These are phyloP conservation scores for Osmanthus fragrans DNA, from an alignment of 257 asterid species.

Conservation along the genomic window DNA sequence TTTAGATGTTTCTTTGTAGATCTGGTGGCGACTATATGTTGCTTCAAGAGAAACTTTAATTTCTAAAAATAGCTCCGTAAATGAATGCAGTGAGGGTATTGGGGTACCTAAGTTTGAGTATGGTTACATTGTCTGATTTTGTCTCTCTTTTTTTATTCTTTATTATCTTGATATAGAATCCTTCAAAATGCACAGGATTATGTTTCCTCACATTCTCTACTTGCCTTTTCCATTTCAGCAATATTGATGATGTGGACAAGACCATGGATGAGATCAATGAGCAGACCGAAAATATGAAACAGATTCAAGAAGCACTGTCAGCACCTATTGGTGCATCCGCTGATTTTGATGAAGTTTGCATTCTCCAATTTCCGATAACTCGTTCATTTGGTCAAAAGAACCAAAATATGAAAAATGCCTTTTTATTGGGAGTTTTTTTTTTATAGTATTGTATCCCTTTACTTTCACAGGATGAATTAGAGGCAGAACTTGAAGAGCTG, in stretches of 20 bases:
- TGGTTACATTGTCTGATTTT: background rate
- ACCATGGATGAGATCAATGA: slow-evolving; percentile 92
- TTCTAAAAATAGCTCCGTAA: background rate
- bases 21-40: background rate
- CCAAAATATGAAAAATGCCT: background rate
- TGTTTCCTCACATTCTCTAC: slow-evolving; percentile 20
- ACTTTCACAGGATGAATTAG: slow-evolving; percentile 61
- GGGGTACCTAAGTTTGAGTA: background rate
- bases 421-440: slow-evolving; percentile 5
- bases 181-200: background rate
- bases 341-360: slow-evolving; percentile 72
- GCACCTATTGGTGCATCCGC: slow-evolving; percentile 73
- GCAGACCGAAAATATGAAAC: slow-evolving; percentile 85
- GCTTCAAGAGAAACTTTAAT: background rate
- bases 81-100: background rate
- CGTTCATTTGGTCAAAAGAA: background rate
- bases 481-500: slow-evolving; percentile 83
- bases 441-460: slow-evolving; percentile 10
- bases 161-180: background rate
- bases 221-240: slow-evolving; percentile 39
- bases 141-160: background rate
- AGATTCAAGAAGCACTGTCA: slow-evolving; percentile 74
- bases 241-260: slow-evolving; percentile 82
- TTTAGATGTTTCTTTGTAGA: background rate
- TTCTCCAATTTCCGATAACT: slow-evolving; percentile 9